A percentile compares a stretch with the other conserved stretches of the same genome.
Evolutionary conservation across 164 flowering plant genomes (phyloP).

Genomic region (Magnolia sinica): DNA sequence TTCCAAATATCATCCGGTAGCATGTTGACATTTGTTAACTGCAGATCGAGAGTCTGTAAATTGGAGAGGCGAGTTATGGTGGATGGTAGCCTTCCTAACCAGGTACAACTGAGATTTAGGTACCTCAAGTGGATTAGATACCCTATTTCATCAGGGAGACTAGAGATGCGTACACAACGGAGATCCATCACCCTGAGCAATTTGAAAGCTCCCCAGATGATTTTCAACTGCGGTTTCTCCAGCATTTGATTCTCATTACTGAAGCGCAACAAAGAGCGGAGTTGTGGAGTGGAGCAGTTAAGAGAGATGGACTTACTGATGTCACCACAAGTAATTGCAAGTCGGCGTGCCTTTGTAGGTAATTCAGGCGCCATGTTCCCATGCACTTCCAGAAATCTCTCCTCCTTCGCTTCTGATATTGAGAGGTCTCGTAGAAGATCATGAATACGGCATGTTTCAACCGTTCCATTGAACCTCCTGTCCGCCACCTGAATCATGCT

Average conservation of each 20-base stretch:
- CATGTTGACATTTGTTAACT: accelerated
- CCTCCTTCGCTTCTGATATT: not conserved
- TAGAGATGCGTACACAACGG: not conserved
- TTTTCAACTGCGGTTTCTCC: not conserved
- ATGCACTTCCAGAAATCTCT: not conserved
- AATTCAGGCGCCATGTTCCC: not conserved
- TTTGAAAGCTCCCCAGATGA: not conserved
- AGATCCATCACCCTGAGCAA: not conserved
- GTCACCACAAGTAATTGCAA: not conserved
- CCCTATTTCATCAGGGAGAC: not conserved
- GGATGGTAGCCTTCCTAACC: not conserved
- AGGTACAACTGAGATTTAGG: no score
- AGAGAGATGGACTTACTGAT: not conserved
- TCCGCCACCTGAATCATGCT: not conserved
- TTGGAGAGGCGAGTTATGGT: not conserved
- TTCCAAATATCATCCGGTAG: not conserved
- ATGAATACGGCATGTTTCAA: not conserved
- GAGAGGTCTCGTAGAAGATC: not conserved
- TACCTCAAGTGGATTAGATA: no score
- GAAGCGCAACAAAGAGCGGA: not conserved
- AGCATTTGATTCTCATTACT: not conserved
- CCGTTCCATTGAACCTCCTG: not conserved
- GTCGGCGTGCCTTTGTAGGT: not conserved
- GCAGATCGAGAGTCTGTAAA: not conserved
- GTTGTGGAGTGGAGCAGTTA: not conserved